These are phyloP conservation scores for Fraxinus greggii DNA, from an alignment of 305 asterid species.

Conservation along the genomic window DNA sequence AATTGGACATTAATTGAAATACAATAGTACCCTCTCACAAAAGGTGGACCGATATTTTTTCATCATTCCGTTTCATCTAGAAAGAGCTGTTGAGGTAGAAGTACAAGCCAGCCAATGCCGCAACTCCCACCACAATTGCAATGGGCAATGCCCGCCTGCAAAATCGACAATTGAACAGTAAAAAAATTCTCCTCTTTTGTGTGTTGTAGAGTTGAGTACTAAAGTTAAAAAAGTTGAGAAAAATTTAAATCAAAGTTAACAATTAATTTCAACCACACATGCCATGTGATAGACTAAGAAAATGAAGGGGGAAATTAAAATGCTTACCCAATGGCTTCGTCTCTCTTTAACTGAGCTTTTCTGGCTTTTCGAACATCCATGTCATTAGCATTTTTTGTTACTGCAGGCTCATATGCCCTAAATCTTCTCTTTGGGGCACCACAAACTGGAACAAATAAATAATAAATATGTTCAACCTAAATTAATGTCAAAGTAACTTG, in stretches of 20 bases:
- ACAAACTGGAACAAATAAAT: slow-evolving; percentile 52
- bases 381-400: slow-evolving; percentile 58
- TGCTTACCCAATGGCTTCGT: slow-evolving; percentile 75
- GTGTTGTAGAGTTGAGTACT: not conserved
- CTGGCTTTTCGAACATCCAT: slow-evolving; percentile 72
- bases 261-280: no score
- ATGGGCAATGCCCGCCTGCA: slow-evolving; percentile 75
- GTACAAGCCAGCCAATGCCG: slow-evolving; percentile 59
- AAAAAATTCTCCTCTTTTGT: not conserved
- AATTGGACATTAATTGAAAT: not conserved
- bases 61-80: slow-evolving; percentile 21
- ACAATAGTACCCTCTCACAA: not conserved
- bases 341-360: slow-evolving; percentile 66
- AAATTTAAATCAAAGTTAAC: not conserved
- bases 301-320: not conserved
- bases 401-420: slow-evolving; percentile 57
- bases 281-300: not conserved
- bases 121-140: slow-evolving; percentile 71
- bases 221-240: not conserved
- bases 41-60: not conserved
- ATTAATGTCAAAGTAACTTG: not conserved
- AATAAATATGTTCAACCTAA: not conserved
- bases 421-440: slow-evolving; percentile 95
- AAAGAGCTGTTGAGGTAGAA: slow-evolving; percentile 66
- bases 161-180: not conserved